Evolutionary conservation across 805 yeast genomes (phyloP).

Genomic region (Nadsonia fulvescens): DNA sequence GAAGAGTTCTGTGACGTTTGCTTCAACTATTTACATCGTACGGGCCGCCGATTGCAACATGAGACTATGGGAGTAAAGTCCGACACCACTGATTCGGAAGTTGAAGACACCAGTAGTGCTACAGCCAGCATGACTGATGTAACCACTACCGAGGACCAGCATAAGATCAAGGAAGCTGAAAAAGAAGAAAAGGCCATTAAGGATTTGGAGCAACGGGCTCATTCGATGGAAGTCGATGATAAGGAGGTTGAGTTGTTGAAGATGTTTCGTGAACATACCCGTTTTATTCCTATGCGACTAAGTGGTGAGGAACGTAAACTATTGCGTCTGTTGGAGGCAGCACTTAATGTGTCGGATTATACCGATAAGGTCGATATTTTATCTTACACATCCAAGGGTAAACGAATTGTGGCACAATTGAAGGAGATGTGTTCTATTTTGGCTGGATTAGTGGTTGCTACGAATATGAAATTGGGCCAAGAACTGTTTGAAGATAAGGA

Average conservation of each 20-base stretch:
- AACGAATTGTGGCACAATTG: conserved; percentile 52
- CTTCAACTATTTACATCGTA: conserved; percentile 47
- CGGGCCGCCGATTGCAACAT: conserved; percentile 27
- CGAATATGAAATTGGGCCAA: conserved; percentile 54
- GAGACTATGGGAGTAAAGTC: conserved; percentile 10
- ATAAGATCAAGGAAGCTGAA: conserved; percentile 9
- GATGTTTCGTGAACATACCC: conserved; percentile 20
- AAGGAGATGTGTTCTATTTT: conserved; percentile 63
- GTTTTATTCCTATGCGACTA: conserved; percentile 52
- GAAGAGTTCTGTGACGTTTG: conserved; percentile 58
- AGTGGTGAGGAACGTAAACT: conserved; percentile 52
- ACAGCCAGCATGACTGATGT: conserved; percentile 1
- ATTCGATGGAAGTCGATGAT: conserved; percentile 6
- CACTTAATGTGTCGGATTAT: conserved; percentile 60
- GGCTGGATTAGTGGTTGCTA: conserved; percentile 64
- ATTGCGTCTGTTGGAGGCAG: conserved; percentile 52
- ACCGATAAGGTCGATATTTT: conserved; percentile 63
- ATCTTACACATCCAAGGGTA: conserved; percentile 47
- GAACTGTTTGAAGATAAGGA: conserved; percentile 45
- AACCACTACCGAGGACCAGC: conserved; percentile 4
- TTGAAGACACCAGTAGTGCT: conserved; percentile 7
- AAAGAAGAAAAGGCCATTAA: conserved; percentile 9
- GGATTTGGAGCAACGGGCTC: conserved; percentile 4
- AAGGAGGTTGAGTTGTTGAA: conserved; percentile 9
- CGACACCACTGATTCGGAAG: conserved; percentile 9